Conservation (phyloP, 1,284 basidiomycete genomes). For the Athelia psychrophila region DNA sequence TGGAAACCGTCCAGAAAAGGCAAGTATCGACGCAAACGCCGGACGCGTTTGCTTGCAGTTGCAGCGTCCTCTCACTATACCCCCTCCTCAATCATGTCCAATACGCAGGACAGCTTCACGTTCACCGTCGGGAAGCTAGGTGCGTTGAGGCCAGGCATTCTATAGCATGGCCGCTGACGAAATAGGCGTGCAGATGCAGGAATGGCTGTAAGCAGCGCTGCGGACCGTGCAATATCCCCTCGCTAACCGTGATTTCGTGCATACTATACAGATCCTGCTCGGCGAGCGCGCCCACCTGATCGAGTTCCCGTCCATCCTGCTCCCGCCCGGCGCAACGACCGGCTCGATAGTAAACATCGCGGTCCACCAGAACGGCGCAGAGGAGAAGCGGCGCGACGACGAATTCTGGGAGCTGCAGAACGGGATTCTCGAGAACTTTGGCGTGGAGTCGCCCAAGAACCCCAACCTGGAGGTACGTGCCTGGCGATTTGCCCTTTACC, state of each 20-base stretch:
- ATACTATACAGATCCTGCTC: conserved; percentile 72
- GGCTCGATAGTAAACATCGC: conserved; percentile 98
- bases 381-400: conserved; percentile 77
- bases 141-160: conserved; percentile 23
- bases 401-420: conserved; percentile 85
- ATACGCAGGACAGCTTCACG: conserved; percentile 52
- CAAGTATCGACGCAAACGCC: no score
- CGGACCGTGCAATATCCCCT: no score
- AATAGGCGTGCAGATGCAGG: conserved; percentile 58
- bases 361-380: conserved; percentile 79
- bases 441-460: conserved; percentile 62
- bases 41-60: no score
- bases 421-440: conserved; percentile 76
- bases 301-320: conserved; percentile 91
- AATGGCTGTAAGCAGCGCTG: conserved; percentile 63
- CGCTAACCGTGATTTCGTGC: conserved; percentile 5
- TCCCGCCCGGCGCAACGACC: conserved; percentile 86
- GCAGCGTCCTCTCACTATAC: no score
- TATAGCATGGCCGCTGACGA: neutral
- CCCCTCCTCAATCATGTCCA: neutral
- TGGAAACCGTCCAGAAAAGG: no score
- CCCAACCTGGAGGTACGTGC: conserved; percentile 67
- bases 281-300: conserved; percentile 92
- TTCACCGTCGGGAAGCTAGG: conserved; percentile 76
- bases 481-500: neutral